These are phyloP conservation scores for Botrytis pseudocinerea DNA, from an alignment of 2,329 filamentous ascomycete species.

Conservation along the genomic window DNA sequence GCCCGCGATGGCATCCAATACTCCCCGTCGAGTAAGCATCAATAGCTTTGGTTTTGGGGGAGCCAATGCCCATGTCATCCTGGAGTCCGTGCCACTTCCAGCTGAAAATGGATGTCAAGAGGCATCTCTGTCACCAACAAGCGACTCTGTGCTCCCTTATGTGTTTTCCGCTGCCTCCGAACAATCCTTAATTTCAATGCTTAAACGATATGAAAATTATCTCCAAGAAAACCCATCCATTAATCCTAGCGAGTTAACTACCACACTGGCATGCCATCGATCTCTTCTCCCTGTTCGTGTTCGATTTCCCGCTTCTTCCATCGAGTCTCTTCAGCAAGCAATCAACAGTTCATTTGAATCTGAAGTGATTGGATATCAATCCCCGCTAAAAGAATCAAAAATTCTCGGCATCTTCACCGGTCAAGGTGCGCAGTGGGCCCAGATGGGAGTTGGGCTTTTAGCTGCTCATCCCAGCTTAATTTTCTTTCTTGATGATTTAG, in stretches of 20 bases:
- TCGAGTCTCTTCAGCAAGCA: background rate
- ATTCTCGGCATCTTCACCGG: slow-evolving; percentile 30
- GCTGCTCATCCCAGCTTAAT: background rate
- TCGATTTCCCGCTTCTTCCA: background rate
- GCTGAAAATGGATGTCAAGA: background rate
- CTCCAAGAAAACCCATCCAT: background rate
- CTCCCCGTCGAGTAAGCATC: slow-evolving; percentile 5
- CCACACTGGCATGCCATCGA: background rate
- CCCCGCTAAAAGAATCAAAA: background rate
- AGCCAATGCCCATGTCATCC: background rate
- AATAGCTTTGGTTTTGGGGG: slow-evolving; percentile 7
- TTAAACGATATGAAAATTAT: background rate
- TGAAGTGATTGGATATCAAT: background rate
- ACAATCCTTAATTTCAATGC: background rate
- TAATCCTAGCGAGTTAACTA: background rate
- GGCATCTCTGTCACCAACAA: background rate
- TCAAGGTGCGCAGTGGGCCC: slow-evolving; percentile 31
- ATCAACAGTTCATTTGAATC: background rate
- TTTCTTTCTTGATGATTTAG: background rate
- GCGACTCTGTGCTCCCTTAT: background rate
- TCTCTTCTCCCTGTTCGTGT: background rate
- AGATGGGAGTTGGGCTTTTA: slow-evolving; percentile 24
- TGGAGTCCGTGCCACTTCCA: background rate
- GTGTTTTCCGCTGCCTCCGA: background rate
- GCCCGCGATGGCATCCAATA: background rate